Evolutionary conservation across 78 protist genomes (phyloP).

Genomic region (Corallochytrium limacisporum): DNA sequence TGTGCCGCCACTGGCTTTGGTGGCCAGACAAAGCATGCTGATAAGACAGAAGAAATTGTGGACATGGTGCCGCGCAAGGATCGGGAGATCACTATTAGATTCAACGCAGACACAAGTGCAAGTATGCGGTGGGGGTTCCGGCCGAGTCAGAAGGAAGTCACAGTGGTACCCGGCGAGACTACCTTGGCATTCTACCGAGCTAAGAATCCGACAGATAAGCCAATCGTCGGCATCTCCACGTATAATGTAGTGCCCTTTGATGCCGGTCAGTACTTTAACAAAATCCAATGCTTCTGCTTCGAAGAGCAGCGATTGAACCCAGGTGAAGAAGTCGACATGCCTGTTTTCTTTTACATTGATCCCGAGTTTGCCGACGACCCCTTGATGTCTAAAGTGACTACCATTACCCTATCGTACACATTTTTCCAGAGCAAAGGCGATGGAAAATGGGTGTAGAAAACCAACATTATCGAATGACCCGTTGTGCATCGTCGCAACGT

Average conservation of each 20-base stretch:
- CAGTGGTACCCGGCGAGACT: conserved; percentile 46
- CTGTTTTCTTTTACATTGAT: conserved; percentile 87
- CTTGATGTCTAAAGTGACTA: conserved; percentile 4
- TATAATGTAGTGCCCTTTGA: conserved; percentile 66
- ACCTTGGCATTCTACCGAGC: conserved; percentile 66
- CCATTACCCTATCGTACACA: conserved; percentile 56
- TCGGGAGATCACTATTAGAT: not conserved
- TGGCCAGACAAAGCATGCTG: conserved; percentile 43
- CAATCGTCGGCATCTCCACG: conserved; percentile 65
- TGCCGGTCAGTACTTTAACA: conserved; percentile 66
- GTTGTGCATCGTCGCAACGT: no score
- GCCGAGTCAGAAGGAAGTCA: conserved; percentile 21
- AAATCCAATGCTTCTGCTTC: conserved; percentile 88
- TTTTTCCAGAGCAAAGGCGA: conserved; percentile 59
- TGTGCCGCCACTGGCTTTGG: conserved; percentile 68
- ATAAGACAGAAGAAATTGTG: not conserved
- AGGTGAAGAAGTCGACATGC: conserved; percentile 79
- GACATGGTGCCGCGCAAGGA: not conserved
- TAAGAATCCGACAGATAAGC: conserved; percentile 45
- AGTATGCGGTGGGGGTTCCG: conserved; percentile 1
- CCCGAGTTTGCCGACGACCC: conserved; percentile 65
- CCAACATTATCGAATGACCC: no score
- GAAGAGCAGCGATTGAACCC: conserved; percentile 71
- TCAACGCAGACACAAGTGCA: conserved; percentile 19
- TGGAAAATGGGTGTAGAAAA: no score